Percentiles rank a stretch among this genome's conserved stretches.
Conservation (phyloP, 768 basidiomycete genomes). For the Crassisporium funariophilum region DNA sequence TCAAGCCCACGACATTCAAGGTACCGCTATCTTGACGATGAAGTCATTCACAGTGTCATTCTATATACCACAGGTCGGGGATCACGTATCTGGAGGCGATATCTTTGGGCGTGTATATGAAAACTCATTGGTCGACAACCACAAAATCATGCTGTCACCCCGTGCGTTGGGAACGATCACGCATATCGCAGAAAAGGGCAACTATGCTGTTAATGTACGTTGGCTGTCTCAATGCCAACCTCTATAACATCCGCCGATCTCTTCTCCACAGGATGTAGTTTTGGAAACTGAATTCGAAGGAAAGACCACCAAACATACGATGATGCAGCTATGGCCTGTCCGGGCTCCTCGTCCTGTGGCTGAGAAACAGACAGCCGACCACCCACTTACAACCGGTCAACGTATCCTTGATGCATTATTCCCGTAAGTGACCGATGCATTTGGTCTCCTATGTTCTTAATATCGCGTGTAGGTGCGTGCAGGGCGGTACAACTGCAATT, state of each 20-base stretch:
- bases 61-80: slow-evolving; percentile 69
- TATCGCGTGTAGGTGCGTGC: slow-evolving; percentile 70
- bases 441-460: background rate
- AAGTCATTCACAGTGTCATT: background rate
- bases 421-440: slow-evolving; percentile 58
- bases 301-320: slow-evolving; percentile 87
- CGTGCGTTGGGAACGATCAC: slow-evolving; percentile 95
- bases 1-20: slow-evolving; percentile 80
- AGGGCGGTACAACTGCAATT: slow-evolving; percentile 96
- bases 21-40: slow-evolving; percentile 35
- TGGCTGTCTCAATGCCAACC: background rate
- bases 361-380: slow-evolving; percentile 94
- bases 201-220: slow-evolving; percentile 86
- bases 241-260: background rate
- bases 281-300: slow-evolving; percentile 98
- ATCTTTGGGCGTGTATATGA: slow-evolving; percentile 95
- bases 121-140: slow-evolving; percentile 94
- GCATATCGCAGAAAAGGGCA: slow-evolving; percentile 90
- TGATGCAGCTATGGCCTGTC: slow-evolving; percentile 99
- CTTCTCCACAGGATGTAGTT: slow-evolving; percentile 73
- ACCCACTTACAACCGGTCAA: slow-evolving; percentile 93
- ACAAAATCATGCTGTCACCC: slow-evolving; percentile 96
- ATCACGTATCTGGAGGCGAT: slow-evolving; percentile 97
- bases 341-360: slow-evolving; percentile 94
- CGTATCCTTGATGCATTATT: slow-evolving; percentile 96